phyloP scores from a whole-genome alignment of 2,329 filamentous ascomycete species.

The Chaetothyriales sp. region DNA sequence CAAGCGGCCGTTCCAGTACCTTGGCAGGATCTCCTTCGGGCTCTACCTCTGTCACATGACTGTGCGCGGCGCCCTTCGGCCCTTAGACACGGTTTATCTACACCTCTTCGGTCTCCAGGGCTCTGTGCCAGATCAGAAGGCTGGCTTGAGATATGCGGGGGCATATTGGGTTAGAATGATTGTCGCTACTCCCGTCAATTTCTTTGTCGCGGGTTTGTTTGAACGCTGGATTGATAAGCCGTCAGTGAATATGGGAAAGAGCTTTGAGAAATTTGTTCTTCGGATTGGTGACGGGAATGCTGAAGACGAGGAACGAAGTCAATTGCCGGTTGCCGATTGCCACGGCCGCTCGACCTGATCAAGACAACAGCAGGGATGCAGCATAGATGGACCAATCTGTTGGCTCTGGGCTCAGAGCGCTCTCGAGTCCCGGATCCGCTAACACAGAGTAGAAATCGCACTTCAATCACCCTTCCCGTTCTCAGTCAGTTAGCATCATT shows the following conservation, averaged over 20 bases:
- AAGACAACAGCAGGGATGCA: background rate
- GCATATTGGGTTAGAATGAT: background rate
- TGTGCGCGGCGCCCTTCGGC: background rate
- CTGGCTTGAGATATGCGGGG: background rate
- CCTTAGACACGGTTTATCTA: background rate
- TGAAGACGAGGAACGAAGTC: background rate
- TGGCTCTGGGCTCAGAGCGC: background rate
- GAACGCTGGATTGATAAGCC: background rate
- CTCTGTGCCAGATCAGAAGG: background rate
- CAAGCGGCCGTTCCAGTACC: constrained; percentile 44
- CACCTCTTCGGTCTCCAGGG: background rate
- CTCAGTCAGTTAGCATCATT: too few species aligned
- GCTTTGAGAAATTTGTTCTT: background rate
- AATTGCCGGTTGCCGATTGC: background rate
- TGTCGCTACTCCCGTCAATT: background rate
- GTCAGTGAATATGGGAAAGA: background rate
- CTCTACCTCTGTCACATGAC: constrained; percentile 46
- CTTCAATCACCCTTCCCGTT: too few species aligned
- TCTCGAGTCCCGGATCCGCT: background rate
- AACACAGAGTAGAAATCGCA: background rate
- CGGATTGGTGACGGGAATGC: background rate
- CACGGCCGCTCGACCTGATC: background rate
- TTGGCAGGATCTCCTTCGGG: constrained; percentile 49
- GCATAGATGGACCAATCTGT: background rate
- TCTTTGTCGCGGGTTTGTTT: background rate